Conservation (phyloP, 2,329 filamentous ascomycete genomes). For the Penicillium hordei region DNA sequence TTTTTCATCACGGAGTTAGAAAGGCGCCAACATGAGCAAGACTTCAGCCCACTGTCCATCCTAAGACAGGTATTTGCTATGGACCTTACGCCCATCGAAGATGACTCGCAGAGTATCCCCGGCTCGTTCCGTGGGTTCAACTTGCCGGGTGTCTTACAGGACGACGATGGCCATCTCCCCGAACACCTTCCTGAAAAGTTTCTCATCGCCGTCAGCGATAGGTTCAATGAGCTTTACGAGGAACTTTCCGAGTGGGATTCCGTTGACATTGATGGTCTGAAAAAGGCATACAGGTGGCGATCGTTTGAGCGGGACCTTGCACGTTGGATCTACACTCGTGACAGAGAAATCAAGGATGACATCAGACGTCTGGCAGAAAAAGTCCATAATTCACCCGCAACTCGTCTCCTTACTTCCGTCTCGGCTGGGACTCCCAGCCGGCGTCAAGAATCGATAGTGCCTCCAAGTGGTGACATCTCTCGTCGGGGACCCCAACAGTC, state of each 20-base stretch:
- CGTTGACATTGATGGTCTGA: slow-evolving; percentile 46
- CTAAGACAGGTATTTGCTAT: slow-evolving; percentile 46
- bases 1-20: slow-evolving; percentile 49
- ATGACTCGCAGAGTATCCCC: slow-evolving; percentile 9
- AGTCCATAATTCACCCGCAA: background rate
- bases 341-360: slow-evolving; percentile 46
- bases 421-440: background rate
- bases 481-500: background rate
- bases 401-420: background rate
- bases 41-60: slow-evolving; percentile 42
- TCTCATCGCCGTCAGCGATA: slow-evolving; percentile 36
- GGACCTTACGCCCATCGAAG: slow-evolving; percentile 18
- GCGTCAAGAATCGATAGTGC: background rate
- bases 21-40: slow-evolving; percentile 28
- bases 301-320: slow-evolving; percentile 47
- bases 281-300: slow-evolving; percentile 51
- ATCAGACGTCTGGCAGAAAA: slow-evolving; percentile 29
- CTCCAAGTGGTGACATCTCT: background rate
- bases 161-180: slow-evolving; percentile 40
- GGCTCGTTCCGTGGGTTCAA: slow-evolving; percentile 29
- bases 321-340: slow-evolving; percentile 49
- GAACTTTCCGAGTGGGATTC: slow-evolving; percentile 41
- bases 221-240: slow-evolving; percentile 41
- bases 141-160: slow-evolving; percentile 35
- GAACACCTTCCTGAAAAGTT: slow-evolving; percentile 39